Conservation (phyloP, 208 protist species). For the Tritrichomonas musculus region DNA sequence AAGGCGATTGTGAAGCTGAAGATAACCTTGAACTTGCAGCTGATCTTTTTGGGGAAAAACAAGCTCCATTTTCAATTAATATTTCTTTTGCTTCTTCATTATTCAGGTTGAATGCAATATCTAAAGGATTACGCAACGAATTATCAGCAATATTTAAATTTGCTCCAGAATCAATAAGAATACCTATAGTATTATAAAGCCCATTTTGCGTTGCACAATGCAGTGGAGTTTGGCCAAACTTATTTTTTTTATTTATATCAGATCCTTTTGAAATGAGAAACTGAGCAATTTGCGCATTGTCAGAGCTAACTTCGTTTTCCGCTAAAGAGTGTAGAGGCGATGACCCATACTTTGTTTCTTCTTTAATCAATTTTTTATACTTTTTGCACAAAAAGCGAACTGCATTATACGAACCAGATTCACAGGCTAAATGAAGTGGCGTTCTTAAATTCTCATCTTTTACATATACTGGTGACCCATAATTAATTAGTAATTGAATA, state of each 20-base stretch:
- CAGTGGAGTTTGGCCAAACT: background rate
- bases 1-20: no score
- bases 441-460: background rate
- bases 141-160: background rate
- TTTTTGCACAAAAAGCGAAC: no score
- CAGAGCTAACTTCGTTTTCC: background rate
- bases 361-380: no score
- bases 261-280: background rate
- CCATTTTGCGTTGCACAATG: background rate
- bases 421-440: no score
- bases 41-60: no score
- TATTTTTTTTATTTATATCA: background rate
- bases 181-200: background rate
- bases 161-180: background rate
- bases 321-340: background rate
- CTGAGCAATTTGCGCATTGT: background rate
- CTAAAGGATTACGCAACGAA: background rate
- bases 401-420: no score
- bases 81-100: no score
- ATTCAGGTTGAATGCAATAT: background rate
- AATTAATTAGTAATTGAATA: background rate
- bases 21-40: no score
- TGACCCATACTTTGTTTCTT: background rate
- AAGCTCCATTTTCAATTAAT: no score
- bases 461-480: background rate